A percentile compares a stretch with the other conserved stretches of the same genome.
Evolutionary conservation across 306 rosid genomes (phyloP).

Genomic region (Inga laurina): DNA sequence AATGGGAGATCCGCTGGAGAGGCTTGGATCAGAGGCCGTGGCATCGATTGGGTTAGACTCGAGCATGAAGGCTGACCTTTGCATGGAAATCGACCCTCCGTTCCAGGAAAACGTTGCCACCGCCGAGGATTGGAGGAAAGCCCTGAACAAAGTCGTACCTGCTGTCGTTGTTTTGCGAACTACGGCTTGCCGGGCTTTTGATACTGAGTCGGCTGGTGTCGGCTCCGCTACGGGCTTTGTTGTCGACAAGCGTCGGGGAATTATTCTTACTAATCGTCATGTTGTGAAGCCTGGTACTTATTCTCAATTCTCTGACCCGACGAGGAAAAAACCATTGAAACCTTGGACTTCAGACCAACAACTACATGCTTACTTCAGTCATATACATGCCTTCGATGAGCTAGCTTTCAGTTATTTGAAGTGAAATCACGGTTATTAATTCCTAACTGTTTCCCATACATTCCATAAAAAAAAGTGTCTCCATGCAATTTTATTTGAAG

Average conservation of each 20-base stretch:
- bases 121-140: constrained; percentile 91
- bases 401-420: not conserved
- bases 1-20: constrained; percentile 69
- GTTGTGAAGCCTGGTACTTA: constrained; percentile 88
- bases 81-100: constrained; percentile 92
- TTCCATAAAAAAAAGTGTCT: too few relatives aligned
- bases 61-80: constrained; percentile 52
- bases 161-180: constrained; percentile 88
- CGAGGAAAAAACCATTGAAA: not conserved
- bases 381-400: not conserved
- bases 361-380: not conserved
- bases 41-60: constrained; percentile 41
- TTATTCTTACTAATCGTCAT: constrained; percentile 94
- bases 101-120: constrained; percentile 66
- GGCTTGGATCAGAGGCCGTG: constrained; percentile 56
- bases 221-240: constrained; percentile 92
- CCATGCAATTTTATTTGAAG: not conserved
- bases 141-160: constrained; percentile 81
- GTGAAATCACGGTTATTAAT: not conserved
- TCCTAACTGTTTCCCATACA: not conserved
- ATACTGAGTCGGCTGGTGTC: constrained; percentile 88
- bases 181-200: constrained; percentile 86
- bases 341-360: not conserved
- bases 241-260: constrained; percentile 91
- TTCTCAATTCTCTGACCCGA: not conserved